A percentile compares a stretch with the other conserved stretches of the same genome.
Conservation (phyloP, 2,329 filamentous ascomycete species). For the Aspergillus fumigatus region DNA sequence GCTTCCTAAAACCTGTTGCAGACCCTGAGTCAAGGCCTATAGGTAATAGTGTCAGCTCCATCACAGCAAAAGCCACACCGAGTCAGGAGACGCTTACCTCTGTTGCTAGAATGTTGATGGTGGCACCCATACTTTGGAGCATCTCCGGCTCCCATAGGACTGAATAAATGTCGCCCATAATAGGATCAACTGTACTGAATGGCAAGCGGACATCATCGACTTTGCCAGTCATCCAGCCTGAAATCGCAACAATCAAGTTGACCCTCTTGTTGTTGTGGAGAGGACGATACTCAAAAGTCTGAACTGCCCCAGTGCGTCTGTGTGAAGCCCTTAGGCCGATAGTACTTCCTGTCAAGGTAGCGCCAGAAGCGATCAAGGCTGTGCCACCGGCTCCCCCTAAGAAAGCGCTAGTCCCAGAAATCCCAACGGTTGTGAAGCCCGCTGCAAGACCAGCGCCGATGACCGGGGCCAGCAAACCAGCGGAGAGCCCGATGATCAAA, state of each 20-base stretch:
- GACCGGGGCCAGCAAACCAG: conserved; percentile 83
- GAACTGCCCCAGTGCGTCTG: conserved; percentile 83
- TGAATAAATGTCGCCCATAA: conserved; percentile 98
- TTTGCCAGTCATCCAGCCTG: conserved; percentile 98
- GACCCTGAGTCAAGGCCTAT: conserved; percentile 86
- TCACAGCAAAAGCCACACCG: background rate
- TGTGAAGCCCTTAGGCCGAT: conserved; percentile 84
- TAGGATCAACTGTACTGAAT: conserved; percentile 90
- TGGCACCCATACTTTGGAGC: conserved; percentile 95
- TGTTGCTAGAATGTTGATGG: conserved; percentile 95
- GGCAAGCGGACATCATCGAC: conserved; percentile 93
- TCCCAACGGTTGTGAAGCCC: conserved; percentile 91
- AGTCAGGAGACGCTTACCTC: conserved; percentile 58
- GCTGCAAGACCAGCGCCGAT: conserved; percentile 92
- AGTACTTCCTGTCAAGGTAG: conserved; percentile 77
- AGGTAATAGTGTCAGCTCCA: conserved; percentile 21
- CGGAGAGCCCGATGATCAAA: conserved; percentile 90
- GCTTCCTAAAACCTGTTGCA: conserved; percentile 89
- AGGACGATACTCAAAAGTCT: conserved; percentile 94
- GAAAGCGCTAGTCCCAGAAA: conserved; percentile 83
- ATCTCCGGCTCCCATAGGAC: conserved; percentile 98
- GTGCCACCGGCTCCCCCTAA: conserved; percentile 88
- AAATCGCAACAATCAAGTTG: conserved; percentile 90
- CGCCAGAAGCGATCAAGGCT: conserved; percentile 86
- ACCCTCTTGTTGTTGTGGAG: conserved; percentile 97